Evolutionary conservation across 164 flowering plant species (phyloP).

Genomic region (Tetracentron sinense): DNA sequence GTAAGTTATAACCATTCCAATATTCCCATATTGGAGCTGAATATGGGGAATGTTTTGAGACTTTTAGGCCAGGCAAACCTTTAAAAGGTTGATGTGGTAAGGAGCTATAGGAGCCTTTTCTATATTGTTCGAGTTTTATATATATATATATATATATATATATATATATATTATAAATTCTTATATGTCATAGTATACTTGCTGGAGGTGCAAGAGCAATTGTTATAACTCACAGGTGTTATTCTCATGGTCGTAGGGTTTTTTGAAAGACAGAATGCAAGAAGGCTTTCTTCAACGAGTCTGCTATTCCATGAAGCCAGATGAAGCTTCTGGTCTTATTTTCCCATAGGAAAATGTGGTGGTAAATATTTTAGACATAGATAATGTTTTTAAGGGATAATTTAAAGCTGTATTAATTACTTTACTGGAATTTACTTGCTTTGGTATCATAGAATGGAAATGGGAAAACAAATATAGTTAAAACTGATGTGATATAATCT

Average conservation of each 20-base stretch:
- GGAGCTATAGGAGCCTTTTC: constrained; percentile 6
- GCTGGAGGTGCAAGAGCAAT: too few relatives aligned
- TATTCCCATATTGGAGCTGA: constrained; percentile 99
- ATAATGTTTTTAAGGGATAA: background rate
- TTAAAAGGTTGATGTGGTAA: constrained; percentile 92
- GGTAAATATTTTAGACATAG: constrained; percentile 37
- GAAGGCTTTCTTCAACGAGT: constrained; percentile 77
- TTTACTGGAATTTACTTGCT: background rate
- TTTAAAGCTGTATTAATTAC: background rate
- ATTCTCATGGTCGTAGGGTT: constrained; percentile 49
- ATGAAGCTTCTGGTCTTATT: constrained; percentile 96
- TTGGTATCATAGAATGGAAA: background rate
- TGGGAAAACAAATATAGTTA: background rate
- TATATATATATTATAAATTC: too few relatives aligned
- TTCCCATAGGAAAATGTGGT: constrained; percentile 99
- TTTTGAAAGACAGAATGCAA: constrained; percentile 79
- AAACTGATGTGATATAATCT: background rate
- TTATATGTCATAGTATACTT: too few relatives aligned
- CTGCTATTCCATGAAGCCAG: constrained; percentile 97
- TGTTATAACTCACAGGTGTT: too few relatives aligned
- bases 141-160: too few relatives aligned
- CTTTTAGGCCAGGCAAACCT: constrained; percentile 77
- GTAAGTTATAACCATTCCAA: too few relatives aligned
- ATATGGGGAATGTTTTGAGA: constrained; percentile 98
- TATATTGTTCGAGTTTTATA: background rate